Conservation (phyloP, 495 filamentous ascomycete genomes). For the Glonium stellatum region DNA sequence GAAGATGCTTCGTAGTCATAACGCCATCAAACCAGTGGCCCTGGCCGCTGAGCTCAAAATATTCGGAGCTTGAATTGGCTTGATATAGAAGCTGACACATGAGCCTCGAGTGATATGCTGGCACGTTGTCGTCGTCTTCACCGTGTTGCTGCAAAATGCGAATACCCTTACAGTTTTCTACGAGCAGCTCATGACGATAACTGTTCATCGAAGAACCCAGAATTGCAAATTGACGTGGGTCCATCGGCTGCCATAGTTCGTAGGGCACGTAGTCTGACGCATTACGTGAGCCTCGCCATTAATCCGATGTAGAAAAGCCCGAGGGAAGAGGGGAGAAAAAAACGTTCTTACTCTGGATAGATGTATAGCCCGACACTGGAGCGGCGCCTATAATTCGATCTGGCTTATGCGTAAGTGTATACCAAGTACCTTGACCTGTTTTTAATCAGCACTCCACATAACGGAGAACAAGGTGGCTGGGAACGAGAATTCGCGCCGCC, state of each 20-base stretch:
- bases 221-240: slow-evolving; percentile 43
- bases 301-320: background rate
- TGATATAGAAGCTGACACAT: slow-evolving; percentile 44
- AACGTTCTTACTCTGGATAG: slow-evolving; percentile 46
- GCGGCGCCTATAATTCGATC: slow-evolving; percentile 52
- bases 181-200: slow-evolving; percentile 50
- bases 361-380: slow-evolving; percentile 53
- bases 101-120: slow-evolving; percentile 49
- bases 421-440: slow-evolving; percentile 49
- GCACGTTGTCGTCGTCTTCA: slow-evolving; percentile 52
- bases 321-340: background rate
- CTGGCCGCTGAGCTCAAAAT: slow-evolving; percentile 45
- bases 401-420: slow-evolving; percentile 50
- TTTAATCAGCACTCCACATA: background rate
- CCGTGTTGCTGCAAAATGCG: slow-evolving; percentile 54
- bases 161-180: slow-evolving; percentile 47
- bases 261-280: slow-evolving; percentile 53
- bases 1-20: slow-evolving; percentile 37
- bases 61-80: slow-evolving; percentile 38
- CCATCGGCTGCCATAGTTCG: slow-evolving; percentile 47
- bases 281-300: background rate
- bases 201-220: slow-evolving; percentile 43
- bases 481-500: background rate
- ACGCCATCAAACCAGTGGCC: slow-evolving; percentile 49
- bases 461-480: too few species aligned